Evolutionary conservation across 116 monocot genomes (phyloP).

Genomic region (Zostera marina): DNA sequence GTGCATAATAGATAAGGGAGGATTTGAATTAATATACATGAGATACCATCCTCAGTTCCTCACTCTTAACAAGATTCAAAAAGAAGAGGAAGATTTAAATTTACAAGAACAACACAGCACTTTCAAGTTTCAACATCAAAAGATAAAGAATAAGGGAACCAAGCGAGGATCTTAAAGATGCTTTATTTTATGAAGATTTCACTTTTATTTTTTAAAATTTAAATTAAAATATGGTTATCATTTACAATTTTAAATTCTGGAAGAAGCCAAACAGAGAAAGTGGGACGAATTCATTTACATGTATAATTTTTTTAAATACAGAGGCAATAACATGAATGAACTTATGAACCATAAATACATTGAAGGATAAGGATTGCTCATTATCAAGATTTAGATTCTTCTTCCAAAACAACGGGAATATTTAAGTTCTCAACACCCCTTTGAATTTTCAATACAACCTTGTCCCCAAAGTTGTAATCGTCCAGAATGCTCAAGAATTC

Average conservation of each 20-base stretch:
- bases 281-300: conserved; percentile 1
- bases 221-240: too few relatives aligned
- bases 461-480: conserved; percentile 55
- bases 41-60: background rate
- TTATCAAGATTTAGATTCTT: conserved; percentile 16
- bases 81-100: background rate
- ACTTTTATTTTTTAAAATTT: background rate
- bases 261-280: background rate
- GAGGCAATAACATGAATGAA: background rate
- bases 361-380: background rate
- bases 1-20: background rate
- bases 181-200: background rate
- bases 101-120: too few relatives aligned
- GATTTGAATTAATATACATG: background rate
- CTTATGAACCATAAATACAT: background rate
- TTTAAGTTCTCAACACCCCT: conserved; percentile 37
- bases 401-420: conserved; percentile 45
- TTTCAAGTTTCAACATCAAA: conserved; percentile 1
- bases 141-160: conserved; percentile 2
- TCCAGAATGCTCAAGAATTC: conserved; percentile 53
- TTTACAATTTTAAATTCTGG: too few relatives aligned
- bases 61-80: conserved; percentile 1
- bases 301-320: background rate
- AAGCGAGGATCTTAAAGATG: background rate
- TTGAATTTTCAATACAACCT: conserved; percentile 35